These are phyloP conservation scores for Biscogniauxia marginata DNA, from an alignment of 2,329 filamentous ascomycete genomes.

Conservation along the genomic window DNA sequence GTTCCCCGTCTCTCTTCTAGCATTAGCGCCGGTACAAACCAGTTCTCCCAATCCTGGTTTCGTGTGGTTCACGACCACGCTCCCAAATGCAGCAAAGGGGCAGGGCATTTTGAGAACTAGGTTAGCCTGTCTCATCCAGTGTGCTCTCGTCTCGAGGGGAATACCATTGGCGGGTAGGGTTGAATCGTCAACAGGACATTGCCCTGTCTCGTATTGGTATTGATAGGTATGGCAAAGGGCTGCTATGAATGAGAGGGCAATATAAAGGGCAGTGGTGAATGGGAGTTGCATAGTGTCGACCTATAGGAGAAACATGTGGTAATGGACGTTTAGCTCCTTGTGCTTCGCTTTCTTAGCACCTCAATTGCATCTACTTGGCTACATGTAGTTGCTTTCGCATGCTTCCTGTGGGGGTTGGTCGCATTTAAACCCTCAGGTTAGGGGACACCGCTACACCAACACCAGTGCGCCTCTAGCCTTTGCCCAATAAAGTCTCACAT, in stretches of 20 bases:
- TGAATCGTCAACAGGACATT: conserved; percentile 6
- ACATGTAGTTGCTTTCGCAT: no score
- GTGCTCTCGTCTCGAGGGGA: conserved; percentile 38
- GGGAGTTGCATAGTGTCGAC: not conserved
- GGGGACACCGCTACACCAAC: not conserved
- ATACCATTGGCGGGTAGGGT: conserved; percentile 15
- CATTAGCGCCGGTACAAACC: conserved; percentile 51
- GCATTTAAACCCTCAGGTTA: not conserved
- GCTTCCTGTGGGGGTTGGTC: not conserved
- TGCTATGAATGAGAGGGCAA: no score
- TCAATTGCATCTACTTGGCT: no score
- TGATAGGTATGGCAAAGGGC: not conserved
- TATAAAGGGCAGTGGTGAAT: no score
- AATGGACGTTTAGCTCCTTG: no score
- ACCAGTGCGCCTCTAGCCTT: not conserved
- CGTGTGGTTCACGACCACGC: conserved; percentile 57
- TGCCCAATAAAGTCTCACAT: not conserved
- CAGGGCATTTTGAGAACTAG: conserved; percentile 48
- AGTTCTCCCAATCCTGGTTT: conserved; percentile 40
- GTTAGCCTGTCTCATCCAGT: conserved; percentile 55
- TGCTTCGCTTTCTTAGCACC: no score
- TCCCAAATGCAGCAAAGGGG: conserved; percentile 52
- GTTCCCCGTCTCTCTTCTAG: conserved; percentile 43
- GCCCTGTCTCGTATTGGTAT: conserved; percentile 2
- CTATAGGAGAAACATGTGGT: no score